Conservation (phyloP, 768 basidiomycete species). For the Pholiota molesta region DNA sequence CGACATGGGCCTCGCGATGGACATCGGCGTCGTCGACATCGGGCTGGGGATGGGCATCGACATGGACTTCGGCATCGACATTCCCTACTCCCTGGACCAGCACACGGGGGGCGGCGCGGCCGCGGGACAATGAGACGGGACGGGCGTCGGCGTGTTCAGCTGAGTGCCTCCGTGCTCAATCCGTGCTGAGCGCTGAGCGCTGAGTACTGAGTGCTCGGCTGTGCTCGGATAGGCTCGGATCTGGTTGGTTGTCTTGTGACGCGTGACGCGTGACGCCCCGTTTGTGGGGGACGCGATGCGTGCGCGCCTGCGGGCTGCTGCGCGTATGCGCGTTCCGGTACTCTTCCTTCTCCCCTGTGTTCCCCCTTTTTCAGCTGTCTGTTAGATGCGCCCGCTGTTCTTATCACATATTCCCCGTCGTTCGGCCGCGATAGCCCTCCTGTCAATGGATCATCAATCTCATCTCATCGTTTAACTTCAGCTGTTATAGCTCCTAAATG, state of each 20-base stretch:
- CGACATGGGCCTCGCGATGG: too few relatives aligned
- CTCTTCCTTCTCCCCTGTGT: neutral
- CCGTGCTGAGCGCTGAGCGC: neutral
- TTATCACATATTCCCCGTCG: too few relatives aligned
- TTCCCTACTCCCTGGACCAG: neutral
- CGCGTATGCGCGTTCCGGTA: constrained; percentile 4
- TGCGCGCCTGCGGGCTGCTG: constrained; percentile 7
- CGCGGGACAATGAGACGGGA: constrained; percentile 2
- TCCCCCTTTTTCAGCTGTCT: neutral
- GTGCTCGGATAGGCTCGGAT: too few relatives aligned
- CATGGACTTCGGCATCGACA: constrained; percentile 14
- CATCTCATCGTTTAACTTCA: neutral
- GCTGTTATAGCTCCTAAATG: too few relatives aligned
- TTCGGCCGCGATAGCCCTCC: too few relatives aligned
- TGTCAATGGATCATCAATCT: neutral
- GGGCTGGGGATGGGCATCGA: constrained; percentile 14
- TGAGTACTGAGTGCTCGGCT: too few relatives aligned
- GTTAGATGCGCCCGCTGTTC: neutral
- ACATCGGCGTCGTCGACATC: constrained; percentile 6
- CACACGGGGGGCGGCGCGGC: neutral
- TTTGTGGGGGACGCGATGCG: constrained; percentile 8
- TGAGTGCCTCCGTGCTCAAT: neutral
- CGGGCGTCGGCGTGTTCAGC: constrained; percentile 7
- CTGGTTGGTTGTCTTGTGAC: too few relatives aligned
- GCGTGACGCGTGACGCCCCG: too few relatives aligned